Base-by-base conservation (phyloP, 306 rosid genomes). In the Ammopiptanthus mongolicus region DNA sequence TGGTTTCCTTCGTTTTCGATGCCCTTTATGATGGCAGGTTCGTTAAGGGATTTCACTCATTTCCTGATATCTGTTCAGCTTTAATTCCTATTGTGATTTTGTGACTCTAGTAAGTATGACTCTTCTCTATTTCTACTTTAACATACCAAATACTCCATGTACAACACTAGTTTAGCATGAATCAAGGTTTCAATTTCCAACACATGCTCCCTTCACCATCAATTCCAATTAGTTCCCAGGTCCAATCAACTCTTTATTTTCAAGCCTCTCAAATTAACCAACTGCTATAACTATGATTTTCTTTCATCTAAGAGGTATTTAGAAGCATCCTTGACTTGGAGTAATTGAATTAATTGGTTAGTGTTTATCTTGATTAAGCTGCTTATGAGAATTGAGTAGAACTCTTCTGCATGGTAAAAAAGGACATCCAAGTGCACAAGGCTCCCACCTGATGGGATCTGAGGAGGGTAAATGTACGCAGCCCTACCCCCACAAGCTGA, bases 1-100 rank as follows among this genome's bases (percentile, higher is more conserved):
- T 95, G 87, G 83, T 92, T 25, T 88, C 97, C 18, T 92, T 95
- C 72, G 87, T 82, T 73, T 95, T 95, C 14, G 97, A 95, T 71
- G 97, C 97, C 39, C 46, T 88, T 28, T 89, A 46, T 71, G 88
- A 90, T 80, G 97, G 97, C 56, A 90, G 96, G 98, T 77, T n/a
- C 11, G 36, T 3, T 21, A 11, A 5, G 6, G 17, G 17, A 67
- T 6, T 18, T 62, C 28, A 0, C 28, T 0, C 28, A n/a, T n/a
- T n/a, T n/a, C n/a, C n/a, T n/a, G n/a, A n/a, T n/a, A n/a, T 36
- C 41, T 36, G 1, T 36, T 36, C 41, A 36, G 2, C 41, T 36
- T 39, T 37, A 7, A 39, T 39, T 39, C 44, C 11, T 1, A 39
- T 9, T 37, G 1, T 36, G 3, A 31, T 2, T 34, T 1, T 34